Evolutionary conservation across 2,329 filamentous ascomycete genomes (phyloP).

Genomic region (Tolypocladium paradoxum): DNA sequence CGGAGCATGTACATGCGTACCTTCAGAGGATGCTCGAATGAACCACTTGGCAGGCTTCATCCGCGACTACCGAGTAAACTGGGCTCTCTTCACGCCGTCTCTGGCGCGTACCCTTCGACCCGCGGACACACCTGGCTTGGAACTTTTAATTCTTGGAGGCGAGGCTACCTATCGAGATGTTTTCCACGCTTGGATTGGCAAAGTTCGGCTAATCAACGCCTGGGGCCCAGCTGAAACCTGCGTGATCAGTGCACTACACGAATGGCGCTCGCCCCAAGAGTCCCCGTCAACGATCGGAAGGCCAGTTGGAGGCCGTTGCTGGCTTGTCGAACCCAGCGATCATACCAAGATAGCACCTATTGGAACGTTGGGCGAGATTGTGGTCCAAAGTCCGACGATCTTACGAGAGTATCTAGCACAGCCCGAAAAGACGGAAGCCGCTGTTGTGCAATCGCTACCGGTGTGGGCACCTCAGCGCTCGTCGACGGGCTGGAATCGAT

Average conservation of each 20-base stretch:
- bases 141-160: not conserved
- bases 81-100: slow-evolving; percentile 7
- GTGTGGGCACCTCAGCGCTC: not conserved
- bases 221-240: slow-evolving; percentile 4
- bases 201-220: not conserved
- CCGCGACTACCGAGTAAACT: no score
- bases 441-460: not conserved
- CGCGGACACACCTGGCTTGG: not conserved
- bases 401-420: slow-evolving; percentile 3
- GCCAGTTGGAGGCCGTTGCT: not conserved
- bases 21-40: slow-evolving; percentile 5
- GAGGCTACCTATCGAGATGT: not conserved
- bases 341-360: slow-evolving; percentile 1
- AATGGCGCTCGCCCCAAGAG: slow-evolving; percentile 1
- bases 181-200: slow-evolving; percentile 2
- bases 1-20: slow-evolving; percentile 8
- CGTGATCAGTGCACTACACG: not conserved
- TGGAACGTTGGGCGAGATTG: slow-evolving; percentile 3
- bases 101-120: not conserved
- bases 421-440: not conserved
- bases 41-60: slow-evolving; percentile 7
- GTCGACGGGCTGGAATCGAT: not conserved
- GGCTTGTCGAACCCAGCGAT: not conserved
- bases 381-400: slow-evolving; percentile 4
- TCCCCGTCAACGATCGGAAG: not conserved